phyloP scores from a whole-genome alignment of 73 alveolate genomes.

The Halteria grandinella region DNA sequence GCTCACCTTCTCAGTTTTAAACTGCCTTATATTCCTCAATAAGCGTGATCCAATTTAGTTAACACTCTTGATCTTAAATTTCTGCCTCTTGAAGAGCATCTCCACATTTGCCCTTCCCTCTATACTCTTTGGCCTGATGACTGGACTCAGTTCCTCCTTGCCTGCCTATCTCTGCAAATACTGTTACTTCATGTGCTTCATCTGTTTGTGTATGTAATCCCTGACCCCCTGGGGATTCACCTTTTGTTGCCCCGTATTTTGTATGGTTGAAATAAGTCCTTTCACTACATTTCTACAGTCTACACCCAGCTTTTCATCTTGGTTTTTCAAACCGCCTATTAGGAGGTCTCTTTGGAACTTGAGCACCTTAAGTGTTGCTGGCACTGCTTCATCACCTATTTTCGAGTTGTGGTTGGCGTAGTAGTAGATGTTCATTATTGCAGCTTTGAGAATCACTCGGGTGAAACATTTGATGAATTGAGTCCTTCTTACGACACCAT shows the following conservation, averaged over 20 bases:
- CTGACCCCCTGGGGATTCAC: background rate
- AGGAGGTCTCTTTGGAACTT: slow-evolving; percentile 33
- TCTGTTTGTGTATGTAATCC: too few species aligned
- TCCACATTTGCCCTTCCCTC: too few species aligned
- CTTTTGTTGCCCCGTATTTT: background rate
- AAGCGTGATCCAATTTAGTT: too few species aligned
- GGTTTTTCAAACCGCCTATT: slow-evolving; percentile 23
- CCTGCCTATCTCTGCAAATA: too few species aligned
- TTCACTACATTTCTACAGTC: slow-evolving; percentile 25
- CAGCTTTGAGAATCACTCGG: slow-evolving; percentile 30
- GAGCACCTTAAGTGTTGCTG: slow-evolving; percentile 26
- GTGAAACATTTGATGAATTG: slow-evolving; percentile 34
- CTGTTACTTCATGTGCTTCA: too few species aligned
- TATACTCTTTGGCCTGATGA: too few species aligned
- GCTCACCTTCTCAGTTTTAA: too few species aligned
- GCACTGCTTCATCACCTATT: slow-evolving; percentile 36
- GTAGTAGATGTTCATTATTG: slow-evolving; percentile 34
- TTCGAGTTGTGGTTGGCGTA: slow-evolving; percentile 10
- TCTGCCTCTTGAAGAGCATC: too few species aligned
- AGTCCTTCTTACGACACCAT: slow-evolving; percentile 28
- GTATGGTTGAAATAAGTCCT: background rate
- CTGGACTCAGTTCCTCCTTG: too few species aligned
- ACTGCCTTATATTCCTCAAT: background rate
- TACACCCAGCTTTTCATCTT: slow-evolving; percentile 42
- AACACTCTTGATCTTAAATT: too few species aligned